Evolutionary conservation across 805 yeast species (phyloP).

Genomic region (Cyberlindnera mrakii): DNA sequence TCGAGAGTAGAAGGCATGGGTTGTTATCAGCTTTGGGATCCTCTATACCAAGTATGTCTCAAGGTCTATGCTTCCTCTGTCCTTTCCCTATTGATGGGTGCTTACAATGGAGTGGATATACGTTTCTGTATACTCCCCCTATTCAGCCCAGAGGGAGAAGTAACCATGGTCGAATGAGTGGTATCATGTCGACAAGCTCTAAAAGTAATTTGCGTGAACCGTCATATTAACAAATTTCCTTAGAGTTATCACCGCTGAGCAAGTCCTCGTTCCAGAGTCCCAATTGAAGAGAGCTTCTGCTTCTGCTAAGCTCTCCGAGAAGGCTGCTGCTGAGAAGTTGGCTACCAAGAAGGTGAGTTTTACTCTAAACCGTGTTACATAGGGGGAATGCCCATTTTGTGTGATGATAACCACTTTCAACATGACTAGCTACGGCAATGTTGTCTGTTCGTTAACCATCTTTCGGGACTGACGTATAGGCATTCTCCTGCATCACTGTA

Average conservation of each 20-base stretch:
- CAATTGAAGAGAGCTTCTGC: slow-evolving; percentile 78
- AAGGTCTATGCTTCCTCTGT: slow-evolving; percentile 24
- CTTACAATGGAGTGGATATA: neutral
- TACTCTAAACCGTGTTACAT: neutral
- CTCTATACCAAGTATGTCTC: slow-evolving; percentile 12
- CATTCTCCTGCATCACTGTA: neutral
- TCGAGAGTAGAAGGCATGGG: slow-evolving; percentile 24
- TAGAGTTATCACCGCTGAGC: slow-evolving; percentile 30
- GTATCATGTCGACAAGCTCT: slow-evolving; percentile 25
- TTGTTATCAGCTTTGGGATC: slow-evolving; percentile 12
- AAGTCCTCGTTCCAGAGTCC: slow-evolving; percentile 68
- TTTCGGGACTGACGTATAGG: slow-evolving; percentile 60
- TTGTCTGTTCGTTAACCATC: slow-evolving; percentile 71
- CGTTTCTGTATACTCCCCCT: neutral
- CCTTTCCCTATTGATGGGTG: slow-evolving; percentile 12
- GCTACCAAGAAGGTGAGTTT: slow-evolving; percentile 78
- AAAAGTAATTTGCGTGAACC: slow-evolving; percentile 1
- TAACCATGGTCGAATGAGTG: slow-evolving; percentile 24
- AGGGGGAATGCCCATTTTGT: slow-evolving; percentile 4
- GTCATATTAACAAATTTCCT: slow-evolving; percentile 6
- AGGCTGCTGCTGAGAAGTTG: slow-evolving; percentile 74
- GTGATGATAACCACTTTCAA: slow-evolving; percentile 44
- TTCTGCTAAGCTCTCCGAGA: slow-evolving; percentile 69
- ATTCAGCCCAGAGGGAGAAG: slow-evolving; percentile 11
- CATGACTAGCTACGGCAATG: slow-evolving; percentile 67